A percentile compares a stretch with the other conserved stretches of the same genome.
phyloP scores from a whole-genome alignment of 2,329 filamentous ascomycete genomes.

The Colletotrichum destructivum region DNA sequence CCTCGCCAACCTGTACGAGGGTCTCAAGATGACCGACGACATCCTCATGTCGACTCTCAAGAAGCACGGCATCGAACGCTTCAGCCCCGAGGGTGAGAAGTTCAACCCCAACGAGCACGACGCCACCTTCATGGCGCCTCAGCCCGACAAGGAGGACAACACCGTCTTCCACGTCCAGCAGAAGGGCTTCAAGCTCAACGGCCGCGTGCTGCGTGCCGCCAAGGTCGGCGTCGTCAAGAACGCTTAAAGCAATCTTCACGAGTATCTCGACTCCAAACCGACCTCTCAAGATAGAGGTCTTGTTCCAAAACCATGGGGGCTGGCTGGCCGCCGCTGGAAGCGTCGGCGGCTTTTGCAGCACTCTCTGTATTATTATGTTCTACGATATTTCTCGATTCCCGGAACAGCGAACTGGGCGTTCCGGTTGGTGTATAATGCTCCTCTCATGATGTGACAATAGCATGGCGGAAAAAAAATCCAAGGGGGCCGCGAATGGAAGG shows the following conservation, averaged over 20 bases:
- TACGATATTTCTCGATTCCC: conserved; percentile 39
- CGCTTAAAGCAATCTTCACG: conserved; percentile 53
- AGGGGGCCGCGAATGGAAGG: conserved; percentile 33
- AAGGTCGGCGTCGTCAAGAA: conserved; percentile 98
- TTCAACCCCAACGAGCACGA: conserved; percentile 98
- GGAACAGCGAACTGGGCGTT: conserved; percentile 43
- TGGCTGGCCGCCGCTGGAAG: conserved; percentile 18
- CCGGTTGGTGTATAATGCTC: conserved; percentile 61
- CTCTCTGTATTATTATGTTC: conserved; percentile 53
- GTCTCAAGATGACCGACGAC: conserved; percentile 93
- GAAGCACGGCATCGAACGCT: conserved; percentile 94
- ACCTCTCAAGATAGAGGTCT: conserved; percentile 1
- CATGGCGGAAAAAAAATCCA: conserved; percentile 31
- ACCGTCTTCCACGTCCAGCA: conserved; percentile 93
- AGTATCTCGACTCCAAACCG: not conserved
- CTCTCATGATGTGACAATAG: conserved; percentile 57
- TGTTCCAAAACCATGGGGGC: conserved; percentile 17
- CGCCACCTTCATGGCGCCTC: conserved; percentile 93
- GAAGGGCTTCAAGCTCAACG: conserved; percentile 96
- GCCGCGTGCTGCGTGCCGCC: conserved; percentile 88
- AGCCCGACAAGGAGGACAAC: conserved; percentile 90
- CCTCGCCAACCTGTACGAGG: conserved; percentile 85
- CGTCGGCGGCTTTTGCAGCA: conserved; percentile 30
- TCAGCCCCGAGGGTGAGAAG: conserved; percentile 86
- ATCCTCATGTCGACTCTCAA: conserved; percentile 90